Evolutionary conservation across 176 grass and related monocot genomes (phyloP), one percentile per base, ranked within the genome.

Genomic region (Aegilops bicornis): DNA sequence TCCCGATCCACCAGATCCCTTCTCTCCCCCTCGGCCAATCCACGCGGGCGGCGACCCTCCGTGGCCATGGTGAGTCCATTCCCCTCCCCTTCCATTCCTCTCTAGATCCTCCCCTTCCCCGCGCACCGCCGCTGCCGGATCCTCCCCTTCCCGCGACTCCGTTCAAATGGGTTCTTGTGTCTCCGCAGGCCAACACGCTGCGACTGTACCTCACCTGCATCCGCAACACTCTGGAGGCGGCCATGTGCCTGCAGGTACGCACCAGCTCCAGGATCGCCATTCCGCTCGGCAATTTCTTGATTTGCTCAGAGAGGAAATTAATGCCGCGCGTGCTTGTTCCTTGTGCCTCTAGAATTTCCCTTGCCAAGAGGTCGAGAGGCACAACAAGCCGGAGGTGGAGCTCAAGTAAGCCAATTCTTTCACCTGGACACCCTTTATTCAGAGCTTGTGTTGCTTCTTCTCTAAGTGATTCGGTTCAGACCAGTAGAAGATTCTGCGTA

Each of bases 301-400:
- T 65, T 65, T 39, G 13, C 14, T 32, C 12, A 24, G 2, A 5
- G 15, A 52, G 4, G 17, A 7, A 52, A 75, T 14, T 56, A 0
- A 75, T 20, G 65, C 35, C 17, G 30, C 61, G 3, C 66, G 8
- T 79, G 16, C 39, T 62, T 86, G 3, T 6, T 86, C 81, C 56
- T 6, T 86, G 76, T 48, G n/a, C 77, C 19, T 70, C 17, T 58
- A 95, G 96, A 95, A 95, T 92, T 98, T 98, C 70, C 96, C 93
- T 89, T 98, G 96, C 77, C 96, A 98, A 91, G 96, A 98, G 90
- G 93, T 98, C 23, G 96, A 98, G 86, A 88, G 96, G 80, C 90
- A 98, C 76, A 98, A 98, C 91, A 98, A 98, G 33, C 96, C 93
- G 25, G 96, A 95, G 79, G 90, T 98, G 45, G 96, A 95, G 84